phyloP scores from a whole-genome alignment of 768 basidiomycete genomes.

The Tricholomella constricta region DNA sequence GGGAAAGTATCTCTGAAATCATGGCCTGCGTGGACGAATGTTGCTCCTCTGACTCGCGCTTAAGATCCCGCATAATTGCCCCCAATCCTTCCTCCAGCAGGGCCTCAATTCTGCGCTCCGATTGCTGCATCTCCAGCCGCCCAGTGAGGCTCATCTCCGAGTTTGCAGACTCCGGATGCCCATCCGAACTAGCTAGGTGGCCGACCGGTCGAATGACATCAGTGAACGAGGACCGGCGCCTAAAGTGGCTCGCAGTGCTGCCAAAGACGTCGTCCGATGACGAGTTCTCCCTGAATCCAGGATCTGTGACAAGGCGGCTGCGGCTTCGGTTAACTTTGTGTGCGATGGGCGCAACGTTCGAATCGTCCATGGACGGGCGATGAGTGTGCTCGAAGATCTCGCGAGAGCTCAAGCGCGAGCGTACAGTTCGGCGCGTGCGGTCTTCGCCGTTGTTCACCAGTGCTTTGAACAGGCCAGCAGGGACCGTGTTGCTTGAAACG shows the following conservation, averaged over 20 bases:
- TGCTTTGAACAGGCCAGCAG: conserved; percentile 85
- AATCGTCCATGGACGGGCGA: conserved; percentile 77
- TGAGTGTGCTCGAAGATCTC: conserved; percentile 72
- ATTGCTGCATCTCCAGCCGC: conserved; percentile 58
- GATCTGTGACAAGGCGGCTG: conserved; percentile 60
- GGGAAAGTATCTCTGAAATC: conserved; percentile 64
- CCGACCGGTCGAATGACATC: conserved; percentile 43
- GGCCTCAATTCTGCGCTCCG: conserved; percentile 62
- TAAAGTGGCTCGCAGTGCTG: conserved; percentile 33
- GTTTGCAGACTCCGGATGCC: conserved; percentile 41
- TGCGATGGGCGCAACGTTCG: conserved; percentile 69
- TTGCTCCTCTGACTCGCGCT: conserved; percentile 25
- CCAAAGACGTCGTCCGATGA: conserved; percentile 41
- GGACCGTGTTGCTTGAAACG: conserved; percentile 68
- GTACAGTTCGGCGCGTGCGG: conserved; percentile 68
- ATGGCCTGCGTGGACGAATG: conserved; percentile 56
- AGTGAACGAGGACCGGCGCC: conserved; percentile 60
- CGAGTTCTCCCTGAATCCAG: conserved; percentile 35
- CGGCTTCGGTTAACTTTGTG: conserved; percentile 54
- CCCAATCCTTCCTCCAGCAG: conserved; percentile 72
- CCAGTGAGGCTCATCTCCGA: conserved; percentile 53
- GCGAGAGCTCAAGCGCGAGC: conserved; percentile 73
- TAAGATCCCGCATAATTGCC: conserved; percentile 44
- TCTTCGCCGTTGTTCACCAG: conserved; percentile 63
- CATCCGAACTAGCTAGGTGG: conserved; percentile 26